Percentiles rank a stretch among this genome's conserved stretches.
phyloP scores from a whole-genome alignment of 2,329 filamentous ascomycete species.

The Microcyclospora tardicrescens region DNA sequence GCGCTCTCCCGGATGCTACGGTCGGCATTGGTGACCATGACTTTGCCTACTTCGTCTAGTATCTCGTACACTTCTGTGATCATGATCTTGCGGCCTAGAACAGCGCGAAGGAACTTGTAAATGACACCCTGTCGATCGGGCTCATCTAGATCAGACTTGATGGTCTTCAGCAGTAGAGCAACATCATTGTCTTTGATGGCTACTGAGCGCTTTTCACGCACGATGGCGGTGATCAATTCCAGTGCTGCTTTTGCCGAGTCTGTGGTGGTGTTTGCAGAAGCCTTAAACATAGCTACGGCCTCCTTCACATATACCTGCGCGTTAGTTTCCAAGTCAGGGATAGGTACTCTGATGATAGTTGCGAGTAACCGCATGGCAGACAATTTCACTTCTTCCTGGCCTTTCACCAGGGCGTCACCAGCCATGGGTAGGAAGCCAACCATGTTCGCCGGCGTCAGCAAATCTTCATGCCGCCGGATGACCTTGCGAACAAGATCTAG shows the following conservation, averaged over 20 bases:
- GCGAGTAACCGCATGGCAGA: slow-evolving; percentile 75
- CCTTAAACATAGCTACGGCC: slow-evolving; percentile 67
- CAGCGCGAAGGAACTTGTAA: slow-evolving; percentile 83
- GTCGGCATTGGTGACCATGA: slow-evolving; percentile 95
- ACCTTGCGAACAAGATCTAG: slow-evolving; percentile 75
- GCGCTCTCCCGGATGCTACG: slow-evolving; percentile 77
- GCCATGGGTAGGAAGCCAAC: slow-evolving; percentile 78
- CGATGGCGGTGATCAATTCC: slow-evolving; percentile 73
- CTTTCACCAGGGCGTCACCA: slow-evolving; percentile 70
- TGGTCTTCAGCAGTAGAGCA: slow-evolving; percentile 65
- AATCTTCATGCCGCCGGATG: slow-evolving; percentile 70
- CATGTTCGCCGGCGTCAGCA: slow-evolving; percentile 69
- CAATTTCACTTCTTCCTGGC: slow-evolving; percentile 85
- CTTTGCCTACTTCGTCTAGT: slow-evolving; percentile 72
- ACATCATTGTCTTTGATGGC: slow-evolving; percentile 68
- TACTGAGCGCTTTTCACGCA: slow-evolving; percentile 67
- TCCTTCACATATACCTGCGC: slow-evolving; percentile 72
- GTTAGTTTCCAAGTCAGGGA: slow-evolving; percentile 55
- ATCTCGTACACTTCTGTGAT: slow-evolving; percentile 83
- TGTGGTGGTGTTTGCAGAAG: slow-evolving; percentile 62
- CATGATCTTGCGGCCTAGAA: slow-evolving; percentile 73
- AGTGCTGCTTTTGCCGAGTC: slow-evolving; percentile 79
- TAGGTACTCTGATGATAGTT: slow-evolving; percentile 71
- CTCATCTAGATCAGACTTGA: slow-evolving; percentile 83
- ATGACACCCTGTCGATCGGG: slow-evolving; percentile 84